These are phyloP conservation scores for Cyclotella baltica DNA, from an alignment of 108 stramenopile species.

Conservation along the genomic window DNA sequence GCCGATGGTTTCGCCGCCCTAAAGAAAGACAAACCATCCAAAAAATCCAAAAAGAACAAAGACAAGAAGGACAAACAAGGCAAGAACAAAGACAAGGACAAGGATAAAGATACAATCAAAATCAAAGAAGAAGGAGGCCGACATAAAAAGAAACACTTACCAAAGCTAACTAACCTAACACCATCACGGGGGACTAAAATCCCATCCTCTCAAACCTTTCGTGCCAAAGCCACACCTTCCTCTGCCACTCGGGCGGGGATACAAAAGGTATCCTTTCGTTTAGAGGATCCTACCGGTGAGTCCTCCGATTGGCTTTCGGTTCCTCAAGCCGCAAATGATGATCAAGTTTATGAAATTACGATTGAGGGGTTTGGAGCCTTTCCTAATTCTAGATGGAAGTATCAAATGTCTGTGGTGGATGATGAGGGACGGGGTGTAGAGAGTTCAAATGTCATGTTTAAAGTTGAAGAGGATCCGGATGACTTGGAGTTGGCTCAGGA, in stretches of 20 bases:
- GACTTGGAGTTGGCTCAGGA: background rate
- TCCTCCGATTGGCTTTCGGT: slow-evolving; percentile 22
- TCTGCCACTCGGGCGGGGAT: slow-evolving; percentile 2
- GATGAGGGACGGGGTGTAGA: slow-evolving; percentile 11
- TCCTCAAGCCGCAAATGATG: background rate
- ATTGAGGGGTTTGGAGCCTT: slow-evolving; percentile 40
- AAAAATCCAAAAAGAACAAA: slow-evolving; percentile 11
- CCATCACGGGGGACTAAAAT: slow-evolving; percentile 12
- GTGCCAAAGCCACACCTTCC: slow-evolving; percentile 15
- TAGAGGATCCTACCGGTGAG: slow-evolving; percentile 22
- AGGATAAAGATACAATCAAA: background rate
- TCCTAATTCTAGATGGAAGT: slow-evolving; percentile 31
- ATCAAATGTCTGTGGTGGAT: slow-evolving; percentile 28
- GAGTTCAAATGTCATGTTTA: slow-evolving; percentile 21
- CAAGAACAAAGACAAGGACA: slow-evolving; percentile 21
- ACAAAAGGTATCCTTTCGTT: slow-evolving; percentile 15
- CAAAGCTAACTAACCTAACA: background rate
- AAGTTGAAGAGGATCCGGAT: slow-evolving; percentile 5
- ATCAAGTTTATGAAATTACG: slow-evolving; percentile 38
- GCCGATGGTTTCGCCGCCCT: slow-evolving; percentile 6
- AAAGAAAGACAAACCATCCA: slow-evolving; percentile 14
- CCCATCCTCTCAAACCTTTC: slow-evolving; percentile 16
- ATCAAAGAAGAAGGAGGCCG: slow-evolving; percentile 8
- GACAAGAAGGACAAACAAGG: slow-evolving; percentile 11
- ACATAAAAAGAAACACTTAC: slow-evolving; percentile 6